phyloP scores from a whole-genome alignment of 805 yeast genomes.

The Pichia eremophila region DNA sequence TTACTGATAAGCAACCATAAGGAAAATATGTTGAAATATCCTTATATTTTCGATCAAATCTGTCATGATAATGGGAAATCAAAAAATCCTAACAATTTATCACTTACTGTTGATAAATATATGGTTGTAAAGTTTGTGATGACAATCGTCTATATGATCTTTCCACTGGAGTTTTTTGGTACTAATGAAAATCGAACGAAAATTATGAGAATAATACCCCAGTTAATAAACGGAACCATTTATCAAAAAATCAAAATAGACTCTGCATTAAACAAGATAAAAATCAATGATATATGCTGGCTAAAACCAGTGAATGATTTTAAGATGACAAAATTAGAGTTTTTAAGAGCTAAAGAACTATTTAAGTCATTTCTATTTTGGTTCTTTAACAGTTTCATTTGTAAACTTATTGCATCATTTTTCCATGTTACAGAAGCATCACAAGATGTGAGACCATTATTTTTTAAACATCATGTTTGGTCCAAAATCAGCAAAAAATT shows the following conservation, averaged over 20 bases:
- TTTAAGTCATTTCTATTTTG: constrained; percentile 42
- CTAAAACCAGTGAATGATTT: constrained; percentile 26
- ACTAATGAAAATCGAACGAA: constrained; percentile 35
- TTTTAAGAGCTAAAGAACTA: constrained; percentile 26
- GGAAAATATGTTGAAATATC: constrained; percentile 23
- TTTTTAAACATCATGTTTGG: constrained; percentile 58
- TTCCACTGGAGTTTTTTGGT: constrained; percentile 50
- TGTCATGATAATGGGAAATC: constrained; percentile 16
- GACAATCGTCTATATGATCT: constrained; percentile 34
- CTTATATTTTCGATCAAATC: constrained; percentile 27
- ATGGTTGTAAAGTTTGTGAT: constrained; percentile 35
- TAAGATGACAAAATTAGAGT: constrained; percentile 34
- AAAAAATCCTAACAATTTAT: constrained; percentile 20
- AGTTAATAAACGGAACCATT: constrained; percentile 29
- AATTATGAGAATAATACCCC: constrained; percentile 29
- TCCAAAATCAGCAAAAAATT: constrained; percentile 31
- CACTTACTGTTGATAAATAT: constrained; percentile 23
- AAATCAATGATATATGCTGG: constrained; percentile 46
- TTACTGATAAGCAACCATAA: constrained; percentile 27
- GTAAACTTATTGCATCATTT: constrained; percentile 38
- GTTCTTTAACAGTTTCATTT: constrained; percentile 42
- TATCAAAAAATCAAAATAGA: constrained; percentile 28
- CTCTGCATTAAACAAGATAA: constrained; percentile 28
- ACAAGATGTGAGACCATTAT: constrained; percentile 30
- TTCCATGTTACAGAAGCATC: constrained; percentile 63